Evolutionary conservation across 2,329 filamentous ascomycete species (phyloP).

Genomic region (Fusarium succisae): DNA sequence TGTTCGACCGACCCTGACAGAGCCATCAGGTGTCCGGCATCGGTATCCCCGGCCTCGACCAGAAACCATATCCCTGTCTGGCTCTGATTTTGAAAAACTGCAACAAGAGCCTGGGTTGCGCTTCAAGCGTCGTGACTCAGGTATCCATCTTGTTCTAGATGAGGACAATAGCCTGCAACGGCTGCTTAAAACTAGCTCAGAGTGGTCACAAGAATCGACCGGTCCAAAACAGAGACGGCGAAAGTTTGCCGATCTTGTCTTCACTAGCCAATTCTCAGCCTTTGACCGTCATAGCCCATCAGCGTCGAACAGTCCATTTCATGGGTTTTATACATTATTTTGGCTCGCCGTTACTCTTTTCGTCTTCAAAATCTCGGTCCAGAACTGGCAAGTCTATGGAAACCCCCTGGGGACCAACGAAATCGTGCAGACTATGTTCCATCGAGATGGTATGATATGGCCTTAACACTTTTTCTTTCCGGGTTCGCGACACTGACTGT

Average conservation of each 20-base stretch:
- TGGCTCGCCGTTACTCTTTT: conserved; percentile 76
- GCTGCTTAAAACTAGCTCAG: conserved; percentile 39
- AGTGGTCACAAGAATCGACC: conserved; percentile 33
- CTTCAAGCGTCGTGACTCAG: conserved; percentile 39
- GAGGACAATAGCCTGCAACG: conserved; percentile 45
- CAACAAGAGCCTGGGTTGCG: conserved; percentile 1
- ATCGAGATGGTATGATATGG: conserved; percentile 53
- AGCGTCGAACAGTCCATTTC: conserved; percentile 74
- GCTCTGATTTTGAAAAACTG: conserved; percentile 4
- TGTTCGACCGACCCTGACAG: conserved; percentile 41
- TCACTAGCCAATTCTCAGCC: conserved; percentile 76
- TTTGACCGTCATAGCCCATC: conserved; percentile 77
- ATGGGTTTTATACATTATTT: conserved; percentile 83
- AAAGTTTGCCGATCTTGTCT: conserved; percentile 65
- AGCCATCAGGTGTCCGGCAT: conserved; percentile 28
- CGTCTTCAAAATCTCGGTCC: conserved; percentile 71
- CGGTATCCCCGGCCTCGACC: conserved; percentile 12
- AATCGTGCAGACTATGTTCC: conserved; percentile 75
- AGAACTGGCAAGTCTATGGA: conserved; percentile 75
- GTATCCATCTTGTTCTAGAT: conserved; percentile 42
- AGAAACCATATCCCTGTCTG: conserved; percentile 17
- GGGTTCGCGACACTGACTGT: background rate
- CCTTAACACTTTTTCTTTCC: too few relatives aligned
- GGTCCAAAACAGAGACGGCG: conserved; percentile 24
- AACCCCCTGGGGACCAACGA: conserved; percentile 76